A percentile compares a stretch with the other conserved stretches of the same genome.
These are phyloP conservation scores for Fusarium domesticum DNA, from an alignment of 2,329 filamentous ascomycete genomes.

Conservation along the genomic window DNA sequence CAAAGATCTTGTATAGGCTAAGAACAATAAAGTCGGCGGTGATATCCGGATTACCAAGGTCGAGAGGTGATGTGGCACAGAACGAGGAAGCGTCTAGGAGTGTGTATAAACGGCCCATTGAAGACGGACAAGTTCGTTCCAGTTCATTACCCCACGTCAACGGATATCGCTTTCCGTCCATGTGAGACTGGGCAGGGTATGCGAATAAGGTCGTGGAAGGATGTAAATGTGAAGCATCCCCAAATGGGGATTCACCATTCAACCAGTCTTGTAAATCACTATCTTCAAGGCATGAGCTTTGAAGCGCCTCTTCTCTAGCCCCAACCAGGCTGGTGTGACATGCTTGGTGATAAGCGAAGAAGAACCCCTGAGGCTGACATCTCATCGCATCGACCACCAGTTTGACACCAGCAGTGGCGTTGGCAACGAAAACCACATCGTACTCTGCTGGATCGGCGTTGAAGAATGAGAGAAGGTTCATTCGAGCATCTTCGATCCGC, in stretches of 20 bases:
- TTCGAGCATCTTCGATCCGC: constrained; percentile 71
- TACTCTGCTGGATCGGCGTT: constrained; percentile 77
- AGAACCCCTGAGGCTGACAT: constrained; percentile 66
- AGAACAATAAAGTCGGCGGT: constrained; percentile 83
- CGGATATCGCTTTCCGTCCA: constrained; percentile 77
- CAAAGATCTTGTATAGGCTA: constrained; percentile 97
- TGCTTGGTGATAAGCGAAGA: constrained; percentile 79
- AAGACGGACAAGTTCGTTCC: constrained; percentile 30
- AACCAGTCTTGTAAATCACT: constrained; percentile 65
- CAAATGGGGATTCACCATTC: constrained; percentile 34
- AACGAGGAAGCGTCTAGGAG: constrained; percentile 82
- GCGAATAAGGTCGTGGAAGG: constrained; percentile 57
- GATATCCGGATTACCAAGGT: constrained; percentile 58
- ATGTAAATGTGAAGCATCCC: constrained; percentile 14
- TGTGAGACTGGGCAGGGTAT: constrained; percentile 89
- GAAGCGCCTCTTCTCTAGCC: constrained; percentile 65
- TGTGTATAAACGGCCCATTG: constrained; percentile 51
- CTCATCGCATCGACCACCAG: constrained; percentile 76
- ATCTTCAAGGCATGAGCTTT: constrained; percentile 66
- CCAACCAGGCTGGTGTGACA: constrained; percentile 87
- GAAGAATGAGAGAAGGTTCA: constrained; percentile 72
- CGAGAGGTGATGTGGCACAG: constrained; percentile 71
- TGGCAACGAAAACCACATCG: constrained; percentile 87
- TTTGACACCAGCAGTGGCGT: constrained; percentile 89
- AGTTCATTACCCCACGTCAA: constrained; percentile 61